Evolutionary conservation across 192 early-diverging fungal species (phyloP), one percentile per base, ranked within the genome.

Genomic region (Obelidium mucronatum): DNA sequence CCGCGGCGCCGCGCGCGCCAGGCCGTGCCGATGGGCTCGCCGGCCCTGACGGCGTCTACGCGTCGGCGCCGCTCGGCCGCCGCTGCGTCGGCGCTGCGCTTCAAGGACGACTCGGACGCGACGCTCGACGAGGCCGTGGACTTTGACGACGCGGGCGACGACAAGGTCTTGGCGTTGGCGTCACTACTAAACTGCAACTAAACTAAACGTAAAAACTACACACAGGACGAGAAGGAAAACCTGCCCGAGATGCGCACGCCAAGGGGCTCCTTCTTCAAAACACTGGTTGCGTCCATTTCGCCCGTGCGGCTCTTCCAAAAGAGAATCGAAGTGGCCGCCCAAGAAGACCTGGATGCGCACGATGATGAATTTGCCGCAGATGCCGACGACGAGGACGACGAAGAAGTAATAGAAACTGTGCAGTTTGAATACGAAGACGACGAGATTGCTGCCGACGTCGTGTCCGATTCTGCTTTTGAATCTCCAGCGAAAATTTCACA

Each of bases 361-460:
- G 39, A 64, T 64, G 62, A 34, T 37, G 39, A 64, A 28, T 13
- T 13, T 33, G 62, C 17, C 19, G 51, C 15, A 52, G 24, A 17
- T 28, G 67, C 40, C 35, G 42, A 69, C 40, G 69, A 40, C 22
- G 53, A 54, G 4, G 69, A 72, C 13, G 69, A 56, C n/a, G 69
- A 58, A 35, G 69, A 58, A 52, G 40, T 68, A 28, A 19, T 68
- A 24, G 67, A 68, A 35, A 30, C 22, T 35, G 33, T 72, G 8
- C 37, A 72, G 58, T n/a, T 72, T 58, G 54, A 72, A 15, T 72
- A 34, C 35, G 69, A 42, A 19, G 53, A 72, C 24, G 53, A 72
- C 5, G 15, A 54, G 3, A 30, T 19, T 13, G 11, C 36, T 30
- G 42, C 67, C n/a, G 36, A 66, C 34, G 17, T 39, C 15, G 28